phyloP scores from a whole-genome alignment of 495 filamentous ascomycete species.

The Staphylotrichum longicolle region DNA sequence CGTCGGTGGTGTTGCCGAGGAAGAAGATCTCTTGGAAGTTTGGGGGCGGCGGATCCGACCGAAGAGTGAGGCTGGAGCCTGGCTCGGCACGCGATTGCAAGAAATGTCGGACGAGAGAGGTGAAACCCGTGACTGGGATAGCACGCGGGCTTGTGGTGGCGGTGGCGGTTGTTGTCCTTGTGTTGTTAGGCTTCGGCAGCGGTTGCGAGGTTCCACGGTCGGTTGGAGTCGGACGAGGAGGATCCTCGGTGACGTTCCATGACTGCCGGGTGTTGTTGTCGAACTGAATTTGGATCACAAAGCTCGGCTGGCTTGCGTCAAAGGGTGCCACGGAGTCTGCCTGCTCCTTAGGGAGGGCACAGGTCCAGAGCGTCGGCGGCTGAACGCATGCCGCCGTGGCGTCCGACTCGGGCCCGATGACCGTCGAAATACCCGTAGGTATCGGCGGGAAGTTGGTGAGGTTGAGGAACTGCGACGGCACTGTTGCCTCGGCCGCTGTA shows the following conservation, averaged over 20 bases:
- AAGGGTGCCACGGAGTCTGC: conserved; percentile 60
- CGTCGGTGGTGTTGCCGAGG: conserved; percentile 80
- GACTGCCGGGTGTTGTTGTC: conserved; percentile 61
- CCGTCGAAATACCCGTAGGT: conserved; percentile 74
- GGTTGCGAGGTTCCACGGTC: neutral
- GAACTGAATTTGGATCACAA: conserved; percentile 75
- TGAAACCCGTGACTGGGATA: conserved; percentile 13
- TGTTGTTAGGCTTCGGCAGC: neutral
- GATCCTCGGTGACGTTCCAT: conserved; percentile 42
- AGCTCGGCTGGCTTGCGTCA: conserved; percentile 65
- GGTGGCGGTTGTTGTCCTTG: conserved; percentile 23
- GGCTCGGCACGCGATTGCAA: conserved; percentile 30
- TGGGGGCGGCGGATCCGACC: conserved; percentile 53
- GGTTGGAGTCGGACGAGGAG: conserved; percentile 30
- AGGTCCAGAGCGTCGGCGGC: conserved; percentile 76
- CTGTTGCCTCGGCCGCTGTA: conserved; percentile 34
- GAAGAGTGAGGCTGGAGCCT: conserved; percentile 45
- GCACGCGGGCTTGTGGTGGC: conserved; percentile 19
- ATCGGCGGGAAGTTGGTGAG: conserved; percentile 83
- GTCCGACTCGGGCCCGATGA: conserved; percentile 61
- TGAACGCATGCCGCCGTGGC: conserved; percentile 63
- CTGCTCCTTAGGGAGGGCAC: conserved; percentile 72
- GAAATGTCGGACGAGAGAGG: conserved; percentile 16
- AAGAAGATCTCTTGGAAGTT: conserved; percentile 67
- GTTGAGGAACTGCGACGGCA: conserved; percentile 64